These are phyloP conservation scores for Tetramitus jugosus DNA, from an alignment of 208 protist genomes.

Conservation along the genomic window DNA sequence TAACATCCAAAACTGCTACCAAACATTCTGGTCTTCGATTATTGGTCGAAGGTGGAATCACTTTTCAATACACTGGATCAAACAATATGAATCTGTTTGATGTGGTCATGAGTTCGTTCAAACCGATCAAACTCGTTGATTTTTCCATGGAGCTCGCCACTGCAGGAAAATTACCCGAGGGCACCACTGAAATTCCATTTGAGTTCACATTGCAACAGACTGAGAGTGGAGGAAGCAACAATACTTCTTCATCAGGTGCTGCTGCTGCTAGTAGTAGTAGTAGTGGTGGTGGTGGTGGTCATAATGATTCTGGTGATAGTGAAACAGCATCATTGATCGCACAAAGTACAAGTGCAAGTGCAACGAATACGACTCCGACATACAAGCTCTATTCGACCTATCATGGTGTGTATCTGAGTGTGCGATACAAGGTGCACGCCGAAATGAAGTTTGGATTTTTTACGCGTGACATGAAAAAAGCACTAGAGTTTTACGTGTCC, in stretches of 20 bases:
- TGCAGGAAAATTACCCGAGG: slow-evolving; percentile 48
- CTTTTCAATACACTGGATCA: slow-evolving; percentile 18
- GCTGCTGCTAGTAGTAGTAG: slow-evolving; percentile 1
- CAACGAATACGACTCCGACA: not conserved
- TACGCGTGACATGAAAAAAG: slow-evolving; percentile 43
- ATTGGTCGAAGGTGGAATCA: not conserved
- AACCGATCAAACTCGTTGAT: slow-evolving; percentile 55
- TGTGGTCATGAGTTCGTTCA: slow-evolving; percentile 39
- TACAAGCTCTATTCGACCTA: slow-evolving; percentile 49
- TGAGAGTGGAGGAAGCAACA: too few species aligned
- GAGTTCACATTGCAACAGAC: slow-evolving; percentile 54
- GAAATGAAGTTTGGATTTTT: slow-evolving; percentile 53
- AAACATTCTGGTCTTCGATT: not conserved
- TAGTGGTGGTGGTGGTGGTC: not conserved
- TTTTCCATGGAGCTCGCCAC: slow-evolving; percentile 28
- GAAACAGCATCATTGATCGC: not conserved
- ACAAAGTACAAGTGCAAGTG: not conserved
- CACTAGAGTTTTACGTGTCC: slow-evolving; percentile 55
- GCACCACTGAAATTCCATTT: slow-evolving; percentile 62
- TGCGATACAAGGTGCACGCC: slow-evolving; percentile 49
- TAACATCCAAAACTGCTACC: not conserved
- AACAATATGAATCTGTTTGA: slow-evolving; percentile 20
- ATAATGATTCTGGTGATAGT: not conserved
- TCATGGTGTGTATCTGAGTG: slow-evolving; percentile 66
- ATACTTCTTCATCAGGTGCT: slow-evolving; percentile 32